Base-by-base conservation (phyloP, 1,284 basidiomycete species). In the Meripilus lineatus region DNA sequence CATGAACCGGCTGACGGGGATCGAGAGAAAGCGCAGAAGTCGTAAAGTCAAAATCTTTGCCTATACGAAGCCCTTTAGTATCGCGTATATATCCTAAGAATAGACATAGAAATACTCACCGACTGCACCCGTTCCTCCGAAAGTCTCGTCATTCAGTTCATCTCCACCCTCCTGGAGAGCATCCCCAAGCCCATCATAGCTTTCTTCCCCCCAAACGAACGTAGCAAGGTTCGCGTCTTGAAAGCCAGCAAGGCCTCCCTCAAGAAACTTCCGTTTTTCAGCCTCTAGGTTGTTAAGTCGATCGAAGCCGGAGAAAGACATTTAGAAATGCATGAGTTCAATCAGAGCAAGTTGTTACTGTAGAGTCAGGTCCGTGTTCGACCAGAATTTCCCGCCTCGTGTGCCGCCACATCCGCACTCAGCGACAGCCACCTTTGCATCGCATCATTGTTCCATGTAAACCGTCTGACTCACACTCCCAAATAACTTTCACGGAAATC, bases 71-170 rank as follows among this genome's bases (percentile, higher is more conserved):
- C 15, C 2, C 10, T 30, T 37, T 23, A n/a, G 43, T 51, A 14
- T 28, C 18, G 36, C 37, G 15, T 22, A 15, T 23, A 22, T 23
- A 20, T n/a, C 7, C n/a, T 23, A 23, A 10, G 17, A 42, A 33
- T 23, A 33, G 23, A 10, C 10, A 26, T 22, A 38, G 18, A 26
- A 32, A 41, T 38, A 63, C 79, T 71, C 61, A 90, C 91, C 87
- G 48, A 93, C 74, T 47, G 64, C 67, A 20, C 73, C 81, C 36
- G 69, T 57, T 32, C 69, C 76, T 30, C 94, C 95, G 68, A 99
- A 99, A 1, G 95, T 99, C 70, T 96, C 93, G 60, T 96, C 91
- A 65, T 97, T 96, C 55, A 93, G 63, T 51, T 93, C 92, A 71
- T 96, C 93, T 40, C 82, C 82, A 30, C 83, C 84, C 64, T 98